These are phyloP conservation scores for Citropsis articulata DNA, from an alignment of 345 rosid species.

Conservation along the genomic window DNA sequence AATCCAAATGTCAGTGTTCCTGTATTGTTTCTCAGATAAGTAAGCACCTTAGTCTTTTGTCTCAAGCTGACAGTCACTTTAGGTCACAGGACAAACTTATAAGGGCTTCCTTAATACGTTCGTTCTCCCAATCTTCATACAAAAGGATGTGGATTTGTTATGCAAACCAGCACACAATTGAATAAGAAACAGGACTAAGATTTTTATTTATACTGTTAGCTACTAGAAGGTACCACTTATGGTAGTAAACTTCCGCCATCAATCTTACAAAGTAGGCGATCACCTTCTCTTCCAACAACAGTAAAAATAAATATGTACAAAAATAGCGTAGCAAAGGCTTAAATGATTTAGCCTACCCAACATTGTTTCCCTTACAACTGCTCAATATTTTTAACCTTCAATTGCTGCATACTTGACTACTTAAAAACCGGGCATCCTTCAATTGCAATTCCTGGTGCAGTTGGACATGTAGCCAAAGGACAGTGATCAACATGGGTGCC, in stretches of 20 bases:
- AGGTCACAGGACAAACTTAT: neutral
- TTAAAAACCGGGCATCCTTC: slow-evolving; percentile 23
- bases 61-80: neutral
- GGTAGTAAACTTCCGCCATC: neutral
- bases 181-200: neutral
- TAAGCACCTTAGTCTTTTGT: neutral
- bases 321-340: neutral
- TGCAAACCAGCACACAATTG: neutral
- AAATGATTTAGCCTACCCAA: neutral
- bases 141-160: neutral
- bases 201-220: neutral
- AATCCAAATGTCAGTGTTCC: too few species aligned
- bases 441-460: slow-evolving; percentile 72
- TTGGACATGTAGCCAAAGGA: slow-evolving; percentile 84
- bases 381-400: neutral
- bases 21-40: neutral
- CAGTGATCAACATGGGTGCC: slow-evolving; percentile 87
- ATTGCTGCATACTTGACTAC: neutral
- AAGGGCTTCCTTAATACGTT: neutral
- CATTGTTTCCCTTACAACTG: neutral
- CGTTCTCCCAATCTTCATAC: neutral
- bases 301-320: slow-evolving; percentile 6
- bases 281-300: neutral
- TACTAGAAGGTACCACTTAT: neutral
- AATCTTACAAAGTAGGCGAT: neutral